Conservation (phyloP, 2,329 filamentous ascomycete species). For the Fusarium algeriense region DNA sequence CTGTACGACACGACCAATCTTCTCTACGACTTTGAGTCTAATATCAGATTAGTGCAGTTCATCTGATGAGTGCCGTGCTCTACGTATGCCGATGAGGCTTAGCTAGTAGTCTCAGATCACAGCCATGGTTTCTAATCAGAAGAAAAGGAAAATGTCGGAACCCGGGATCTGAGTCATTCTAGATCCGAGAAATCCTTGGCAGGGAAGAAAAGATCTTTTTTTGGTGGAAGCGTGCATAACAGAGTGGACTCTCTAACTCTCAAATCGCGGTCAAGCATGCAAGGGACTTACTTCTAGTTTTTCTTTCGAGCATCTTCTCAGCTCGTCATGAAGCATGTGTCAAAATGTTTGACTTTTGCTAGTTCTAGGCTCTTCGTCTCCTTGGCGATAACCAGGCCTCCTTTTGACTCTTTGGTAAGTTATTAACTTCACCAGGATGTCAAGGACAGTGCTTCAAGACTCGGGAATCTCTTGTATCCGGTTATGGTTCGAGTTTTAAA, state of each 20-base stretch:
- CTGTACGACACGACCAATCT: conserved; percentile 10
- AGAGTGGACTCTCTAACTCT: conserved; percentile 1
- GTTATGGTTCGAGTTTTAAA: conserved; percentile 13
- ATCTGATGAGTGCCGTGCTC: conserved; percentile 5
- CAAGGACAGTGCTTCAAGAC: background rate
- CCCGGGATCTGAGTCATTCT: conserved; percentile 27
- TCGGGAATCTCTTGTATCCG: conserved; percentile 13
- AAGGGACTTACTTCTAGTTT: conserved; percentile 10
- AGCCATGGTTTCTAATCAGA: background rate
- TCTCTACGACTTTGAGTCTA: background rate
- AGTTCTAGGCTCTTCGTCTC: conserved; percentile 20
- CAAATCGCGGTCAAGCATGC: conserved; percentile 33
- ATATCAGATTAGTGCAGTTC: background rate
- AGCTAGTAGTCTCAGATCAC: conserved; percentile 17
- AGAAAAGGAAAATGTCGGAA: background rate
- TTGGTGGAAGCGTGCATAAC: conserved; percentile 4
- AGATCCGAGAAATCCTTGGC: conserved; percentile 25
- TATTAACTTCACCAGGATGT: background rate
- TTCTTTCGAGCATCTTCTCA: conserved; percentile 4
- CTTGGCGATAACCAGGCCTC: background rate
- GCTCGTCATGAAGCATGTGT: conserved; percentile 11
- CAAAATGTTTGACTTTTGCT: conserved; percentile 13
- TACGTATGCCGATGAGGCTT: conserved; percentile 21
- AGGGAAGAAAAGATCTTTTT: conserved; percentile 16
- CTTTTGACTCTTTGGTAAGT: too few species aligned